Evolutionary conservation across 2,329 filamentous ascomycete species (phyloP).

Genomic region (Penicillium thymicola): DNA sequence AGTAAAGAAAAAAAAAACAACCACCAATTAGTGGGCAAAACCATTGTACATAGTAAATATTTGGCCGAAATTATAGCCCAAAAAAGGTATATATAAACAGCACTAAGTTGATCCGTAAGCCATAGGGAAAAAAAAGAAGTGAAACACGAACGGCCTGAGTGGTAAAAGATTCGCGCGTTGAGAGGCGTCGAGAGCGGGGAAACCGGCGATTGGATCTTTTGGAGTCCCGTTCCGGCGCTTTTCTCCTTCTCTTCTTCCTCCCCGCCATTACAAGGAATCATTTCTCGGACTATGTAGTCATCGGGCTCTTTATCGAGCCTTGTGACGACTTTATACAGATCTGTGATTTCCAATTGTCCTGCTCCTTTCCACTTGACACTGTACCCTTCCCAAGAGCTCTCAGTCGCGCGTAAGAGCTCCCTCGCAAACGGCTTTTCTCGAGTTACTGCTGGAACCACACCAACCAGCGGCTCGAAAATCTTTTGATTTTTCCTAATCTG

Average conservation of each 20-base stretch:
- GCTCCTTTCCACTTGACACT: conserved; percentile 13
- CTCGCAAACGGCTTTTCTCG: conserved; percentile 22
- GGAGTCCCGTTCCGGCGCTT: conserved; percentile 33
- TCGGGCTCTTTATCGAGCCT: conserved; percentile 33
- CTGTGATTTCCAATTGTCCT: conserved; percentile 31
- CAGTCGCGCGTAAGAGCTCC: conserved; percentile 26
- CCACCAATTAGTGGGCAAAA: background rate
- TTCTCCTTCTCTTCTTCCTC: conserved; percentile 31
- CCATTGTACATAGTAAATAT: background rate
- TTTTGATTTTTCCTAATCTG: conserved; percentile 5
- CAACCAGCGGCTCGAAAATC: conserved; percentile 5
- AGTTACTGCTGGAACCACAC: conserved; percentile 11
- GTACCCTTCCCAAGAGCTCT: conserved; percentile 15
- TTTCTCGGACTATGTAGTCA: conserved; percentile 42
- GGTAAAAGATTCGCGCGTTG: conserved; percentile 19
- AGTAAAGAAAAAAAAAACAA: background rate
- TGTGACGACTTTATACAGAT: conserved; percentile 27
- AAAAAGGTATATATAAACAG: background rate
- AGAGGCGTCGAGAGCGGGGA: conserved; percentile 30
- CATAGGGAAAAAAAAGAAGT: background rate
- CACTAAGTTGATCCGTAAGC: background rate
- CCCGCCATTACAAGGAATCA: conserved; percentile 29
- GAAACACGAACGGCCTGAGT: conserved; percentile 3
- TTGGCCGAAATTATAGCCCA: background rate
- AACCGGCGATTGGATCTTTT: conserved; percentile 32